Conservation (phyloP, 345 rosid genomes). For the Jatropha curcas region DNA sequence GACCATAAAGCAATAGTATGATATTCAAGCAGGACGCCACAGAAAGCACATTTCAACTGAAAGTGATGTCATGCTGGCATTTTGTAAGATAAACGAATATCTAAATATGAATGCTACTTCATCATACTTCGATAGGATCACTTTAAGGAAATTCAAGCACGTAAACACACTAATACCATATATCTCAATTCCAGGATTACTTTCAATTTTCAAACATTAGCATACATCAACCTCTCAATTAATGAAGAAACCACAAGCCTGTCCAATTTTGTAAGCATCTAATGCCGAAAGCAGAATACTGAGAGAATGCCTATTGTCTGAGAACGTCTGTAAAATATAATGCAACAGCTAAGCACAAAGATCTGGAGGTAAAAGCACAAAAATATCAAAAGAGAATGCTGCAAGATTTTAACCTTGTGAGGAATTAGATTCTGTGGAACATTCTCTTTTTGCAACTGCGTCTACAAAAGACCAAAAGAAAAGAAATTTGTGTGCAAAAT, state of each 20-base stretch:
- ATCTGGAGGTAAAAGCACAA: conserved; percentile 6
- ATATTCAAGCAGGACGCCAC: too few relatives aligned
- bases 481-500: background rate
- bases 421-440: conserved; percentile 73
- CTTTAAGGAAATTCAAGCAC: too few relatives aligned
- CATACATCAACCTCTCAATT: conserved; percentile 2
- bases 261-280: conserved; percentile 79
- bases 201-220: too few relatives aligned
- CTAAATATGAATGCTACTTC: too few relatives aligned
- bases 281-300: conserved; percentile 83
- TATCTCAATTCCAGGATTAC: too few relatives aligned
- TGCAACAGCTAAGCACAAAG: conserved; percentile 5
- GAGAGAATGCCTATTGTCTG: conserved; percentile 91
- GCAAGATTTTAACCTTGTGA: conserved; percentile 67
- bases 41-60: too few relatives aligned
- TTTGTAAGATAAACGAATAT: too few relatives aligned
- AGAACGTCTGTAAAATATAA: conserved; percentile 60
- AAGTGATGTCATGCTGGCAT: too few relatives aligned
- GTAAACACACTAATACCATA: too few relatives aligned
- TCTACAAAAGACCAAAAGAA: conserved; percentile 44
- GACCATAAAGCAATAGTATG: background rate
- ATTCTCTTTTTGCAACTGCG: conserved; percentile 78
- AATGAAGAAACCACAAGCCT: conserved; percentile 46
- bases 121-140: too few relatives aligned
- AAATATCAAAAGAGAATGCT: conserved; percentile 8